Conservation (phyloP, 164 flowering plant genomes). For the Amborella trichopoda region DNA sequence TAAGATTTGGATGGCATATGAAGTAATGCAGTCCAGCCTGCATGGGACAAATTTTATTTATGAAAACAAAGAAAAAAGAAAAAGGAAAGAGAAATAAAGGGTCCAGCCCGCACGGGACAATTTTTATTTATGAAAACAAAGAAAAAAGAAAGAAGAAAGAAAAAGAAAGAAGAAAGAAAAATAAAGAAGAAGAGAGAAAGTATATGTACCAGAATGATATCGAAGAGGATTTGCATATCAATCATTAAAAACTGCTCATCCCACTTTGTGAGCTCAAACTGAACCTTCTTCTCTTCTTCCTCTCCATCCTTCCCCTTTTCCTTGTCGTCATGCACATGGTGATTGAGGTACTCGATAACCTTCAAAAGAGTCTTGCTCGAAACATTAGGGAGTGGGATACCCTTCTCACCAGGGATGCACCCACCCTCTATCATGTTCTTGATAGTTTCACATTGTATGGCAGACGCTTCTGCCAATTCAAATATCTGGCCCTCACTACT, state of each 20-base stretch:
- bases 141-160: no score
- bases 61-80: no score
- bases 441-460: neutral
- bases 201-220: neutral
- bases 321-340: no score
- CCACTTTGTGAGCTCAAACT: slow-evolving; percentile 11
- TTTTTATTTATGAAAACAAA: no score
- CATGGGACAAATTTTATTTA: no score
- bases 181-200: no score
- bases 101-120: no score
- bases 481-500: neutral
- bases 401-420: neutral
- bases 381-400: neutral
- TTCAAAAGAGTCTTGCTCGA: neutral
- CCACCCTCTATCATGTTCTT: neutral
- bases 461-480: neutral
- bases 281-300: slow-evolving; percentile 3
- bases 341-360: neutral
- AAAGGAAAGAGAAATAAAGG: no score
- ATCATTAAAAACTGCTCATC: neutral
- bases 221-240: neutral
- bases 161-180: no score
- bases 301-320: slow-evolving; percentile 15
- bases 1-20: no score
- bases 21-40: no score